A percentile compares a stretch with the other conserved stretches of the same genome.
Conservation (phyloP, 805 yeast species). For the Kluyveromyces dobzhanskii region DNA sequence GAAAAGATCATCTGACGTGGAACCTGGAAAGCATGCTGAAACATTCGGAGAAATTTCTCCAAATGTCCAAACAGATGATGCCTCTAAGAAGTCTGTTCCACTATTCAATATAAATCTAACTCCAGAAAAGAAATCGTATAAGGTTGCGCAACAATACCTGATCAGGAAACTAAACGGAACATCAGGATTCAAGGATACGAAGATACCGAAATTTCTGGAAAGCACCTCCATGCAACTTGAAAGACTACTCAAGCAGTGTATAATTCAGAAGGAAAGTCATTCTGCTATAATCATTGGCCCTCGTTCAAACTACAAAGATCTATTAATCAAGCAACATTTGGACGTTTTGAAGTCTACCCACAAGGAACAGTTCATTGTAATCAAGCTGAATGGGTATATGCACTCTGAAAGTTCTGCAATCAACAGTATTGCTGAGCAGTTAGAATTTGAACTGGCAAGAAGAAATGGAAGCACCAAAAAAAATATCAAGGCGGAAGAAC, state of each 20-base stretch:
- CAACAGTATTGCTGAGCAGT: slow-evolving; percentile 76
- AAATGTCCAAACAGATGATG: no score
- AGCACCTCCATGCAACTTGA: slow-evolving; percentile 39
- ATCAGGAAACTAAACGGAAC: slow-evolving; percentile 17
- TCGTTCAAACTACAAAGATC: slow-evolving; percentile 66
- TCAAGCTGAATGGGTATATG: slow-evolving; percentile 59
- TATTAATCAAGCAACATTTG: slow-evolving; percentile 52
- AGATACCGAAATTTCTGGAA: slow-evolving; percentile 14
- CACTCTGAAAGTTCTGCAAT: slow-evolving; percentile 74
- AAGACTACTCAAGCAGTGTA: slow-evolving; percentile 52
- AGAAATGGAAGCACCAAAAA: background rate
- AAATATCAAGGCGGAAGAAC: slow-evolving; percentile 2
- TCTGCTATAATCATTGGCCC: slow-evolving; percentile 79
- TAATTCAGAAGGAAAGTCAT: slow-evolving; percentile 65
- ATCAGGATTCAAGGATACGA: slow-evolving; percentile 15
- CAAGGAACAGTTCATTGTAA: slow-evolving; percentile 46
- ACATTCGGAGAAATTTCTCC: no score
- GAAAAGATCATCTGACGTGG: no score
- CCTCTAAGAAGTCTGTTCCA: background rate
- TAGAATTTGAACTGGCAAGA: slow-evolving; percentile 41
- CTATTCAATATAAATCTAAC: background rate
- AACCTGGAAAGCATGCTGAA: no score
- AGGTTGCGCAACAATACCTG: slow-evolving; percentile 8
- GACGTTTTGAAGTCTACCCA: slow-evolving; percentile 33
- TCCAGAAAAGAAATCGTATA: background rate